Evolutionary conservation across 768 basidiomycete genomes (phyloP).

Genomic region (Leccinum rimulosum): DNA sequence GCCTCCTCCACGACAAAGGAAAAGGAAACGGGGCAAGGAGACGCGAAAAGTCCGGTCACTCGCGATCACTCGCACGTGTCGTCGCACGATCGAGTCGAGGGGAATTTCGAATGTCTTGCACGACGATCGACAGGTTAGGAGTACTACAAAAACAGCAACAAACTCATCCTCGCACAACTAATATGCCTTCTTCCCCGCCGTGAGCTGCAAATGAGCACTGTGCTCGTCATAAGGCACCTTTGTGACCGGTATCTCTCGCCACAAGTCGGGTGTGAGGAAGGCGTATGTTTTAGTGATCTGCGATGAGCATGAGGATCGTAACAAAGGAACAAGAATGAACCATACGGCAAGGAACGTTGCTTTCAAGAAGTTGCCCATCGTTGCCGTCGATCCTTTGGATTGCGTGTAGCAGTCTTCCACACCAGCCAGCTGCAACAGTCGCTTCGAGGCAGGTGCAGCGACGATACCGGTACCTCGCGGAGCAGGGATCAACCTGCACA

Average conservation of each 20-base stretch:
- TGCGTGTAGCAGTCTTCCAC: constrained; percentile 98
- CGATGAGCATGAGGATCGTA: background rate
- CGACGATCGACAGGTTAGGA: background rate
- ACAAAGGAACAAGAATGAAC: constrained; percentile 12
- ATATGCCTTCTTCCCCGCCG: constrained; percentile 70
- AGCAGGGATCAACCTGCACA: constrained; percentile 98
- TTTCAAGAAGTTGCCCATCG: constrained; percentile 99
- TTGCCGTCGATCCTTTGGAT: constrained; percentile 96
- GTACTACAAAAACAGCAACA: background rate
- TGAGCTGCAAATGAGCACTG: constrained; percentile 86
- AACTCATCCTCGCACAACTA: constrained; percentile 33
- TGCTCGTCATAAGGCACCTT: constrained; percentile 94
- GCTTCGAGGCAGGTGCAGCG: constrained; percentile 96
- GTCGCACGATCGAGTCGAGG: background rate
- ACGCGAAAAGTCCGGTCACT: background rate
- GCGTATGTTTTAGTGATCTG: constrained; percentile 98
- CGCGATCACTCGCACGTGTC: background rate
- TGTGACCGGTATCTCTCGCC: constrained; percentile 90
- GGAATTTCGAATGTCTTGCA: constrained; percentile 1
- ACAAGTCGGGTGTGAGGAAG: constrained; percentile 97
- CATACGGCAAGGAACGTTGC: constrained; percentile 90
- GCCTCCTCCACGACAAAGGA: background rate
- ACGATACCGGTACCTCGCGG: constrained; percentile 99
- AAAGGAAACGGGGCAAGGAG: background rate
- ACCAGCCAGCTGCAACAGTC: constrained; percentile 95